Evolutionary conservation across 2,329 filamentous ascomycete genomes (phyloP).

Genomic region (Leptodontidium sp.): DNA sequence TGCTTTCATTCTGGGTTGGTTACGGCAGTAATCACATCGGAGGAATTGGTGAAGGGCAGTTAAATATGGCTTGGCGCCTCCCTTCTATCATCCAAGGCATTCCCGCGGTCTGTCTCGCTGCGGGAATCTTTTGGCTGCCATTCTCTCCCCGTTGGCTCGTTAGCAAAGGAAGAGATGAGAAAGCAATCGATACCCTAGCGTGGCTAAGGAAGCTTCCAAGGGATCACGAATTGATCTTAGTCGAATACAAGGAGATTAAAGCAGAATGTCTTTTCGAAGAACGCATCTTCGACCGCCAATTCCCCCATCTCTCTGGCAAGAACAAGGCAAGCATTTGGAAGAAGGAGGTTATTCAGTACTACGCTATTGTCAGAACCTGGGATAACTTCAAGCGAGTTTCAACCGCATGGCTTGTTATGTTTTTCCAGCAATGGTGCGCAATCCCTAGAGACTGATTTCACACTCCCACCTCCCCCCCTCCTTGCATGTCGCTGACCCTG

Average conservation of each 20-base stretch:
- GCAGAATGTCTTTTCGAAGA: slow-evolving; percentile 60
- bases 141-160: slow-evolving; percentile 67
- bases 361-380: slow-evolving; percentile 16
- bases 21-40: slow-evolving; percentile 55
- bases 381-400: slow-evolving; percentile 59
- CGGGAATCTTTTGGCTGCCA: slow-evolving; percentile 67
- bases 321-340: neutral
- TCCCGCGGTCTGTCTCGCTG: slow-evolving; percentile 57
- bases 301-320: slow-evolving; percentile 53
- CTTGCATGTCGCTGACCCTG: neutral
- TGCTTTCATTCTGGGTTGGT: slow-evolving; percentile 56
- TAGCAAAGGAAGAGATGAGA: slow-evolving; percentile 52
- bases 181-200: slow-evolving; percentile 56
- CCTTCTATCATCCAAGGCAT: slow-evolving; percentile 63
- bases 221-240: neutral
- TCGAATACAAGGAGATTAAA: slow-evolving; percentile 18
- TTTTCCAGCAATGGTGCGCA: slow-evolving; percentile 60
- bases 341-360: slow-evolving; percentile 39
- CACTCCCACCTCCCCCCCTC: too few relatives aligned
- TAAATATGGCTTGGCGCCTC: slow-evolving; percentile 48
- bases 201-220: slow-evolving; percentile 61
- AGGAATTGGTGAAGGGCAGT: slow-evolving; percentile 44
- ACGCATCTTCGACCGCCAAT: slow-evolving; percentile 61
- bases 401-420: slow-evolving; percentile 51
- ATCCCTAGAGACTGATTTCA: neutral